A percentile compares a stretch with the other conserved stretches of the same genome.
Conservation (phyloP, 306 rosid species). For the Malus orientalis region DNA sequence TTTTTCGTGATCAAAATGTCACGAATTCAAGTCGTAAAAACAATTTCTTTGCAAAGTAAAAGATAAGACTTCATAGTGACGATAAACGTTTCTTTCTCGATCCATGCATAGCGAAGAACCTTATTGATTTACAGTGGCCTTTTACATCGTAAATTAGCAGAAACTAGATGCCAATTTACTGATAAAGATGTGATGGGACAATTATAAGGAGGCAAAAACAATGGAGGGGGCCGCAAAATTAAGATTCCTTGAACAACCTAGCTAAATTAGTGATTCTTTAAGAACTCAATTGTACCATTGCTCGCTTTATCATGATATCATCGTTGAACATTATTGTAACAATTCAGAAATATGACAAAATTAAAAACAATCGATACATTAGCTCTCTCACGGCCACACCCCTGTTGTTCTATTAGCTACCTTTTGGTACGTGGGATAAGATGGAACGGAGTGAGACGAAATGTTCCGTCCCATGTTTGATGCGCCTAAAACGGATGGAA, state of each 20-base stretch:
- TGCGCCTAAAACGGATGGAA: no score
- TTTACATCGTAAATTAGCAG: neutral
- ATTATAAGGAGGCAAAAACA: neutral
- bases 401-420: no score
- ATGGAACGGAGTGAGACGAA: no score
- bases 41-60: no score
- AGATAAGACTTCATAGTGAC: rapidly evolving
- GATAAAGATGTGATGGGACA: neutral
- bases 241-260: neutral
- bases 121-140: no score
- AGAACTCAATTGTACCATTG: neutral
- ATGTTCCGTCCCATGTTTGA: no score
- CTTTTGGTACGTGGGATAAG: no score
- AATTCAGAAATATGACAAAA: no score
- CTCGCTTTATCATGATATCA: neutral
- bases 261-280: neutral
- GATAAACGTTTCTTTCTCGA: rapidly evolving
- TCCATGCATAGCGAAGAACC: rapidly evolving
- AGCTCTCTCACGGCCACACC: no score
- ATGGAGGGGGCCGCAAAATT: conserved; percentile 1
- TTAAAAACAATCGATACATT: neutral
- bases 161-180: neutral
- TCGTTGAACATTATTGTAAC: neutral
- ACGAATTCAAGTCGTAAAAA: rapidly evolving
- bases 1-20: rapidly evolving